Percentiles rank a stretch among this genome's conserved stretches.
phyloP scores from a whole-genome alignment of 306 rosid genomes.

The Lithocarpus polystachyus region DNA sequence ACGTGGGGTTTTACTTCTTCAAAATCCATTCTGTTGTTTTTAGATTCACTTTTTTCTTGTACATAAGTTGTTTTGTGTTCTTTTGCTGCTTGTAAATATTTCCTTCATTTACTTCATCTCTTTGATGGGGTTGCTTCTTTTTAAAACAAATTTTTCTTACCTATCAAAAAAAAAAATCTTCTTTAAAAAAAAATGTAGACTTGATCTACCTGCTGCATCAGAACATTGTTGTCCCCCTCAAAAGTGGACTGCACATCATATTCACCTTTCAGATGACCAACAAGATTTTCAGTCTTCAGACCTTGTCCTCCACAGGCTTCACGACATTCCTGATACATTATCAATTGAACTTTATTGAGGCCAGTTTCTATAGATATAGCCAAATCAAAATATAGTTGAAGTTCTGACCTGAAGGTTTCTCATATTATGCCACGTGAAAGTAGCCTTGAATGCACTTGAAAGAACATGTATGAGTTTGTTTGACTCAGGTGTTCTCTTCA shows the following conservation, averaged over 20 bases:
- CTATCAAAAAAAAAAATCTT: neutral
- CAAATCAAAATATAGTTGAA: conserved; percentile 9
- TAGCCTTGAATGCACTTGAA: conserved; percentile 90
- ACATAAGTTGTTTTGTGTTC: too few species aligned
- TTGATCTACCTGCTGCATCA: conserved; percentile 87
- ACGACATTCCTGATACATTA: conserved; percentile 76
- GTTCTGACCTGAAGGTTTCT: conserved; percentile 74
- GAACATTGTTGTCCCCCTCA: conserved; percentile 98
- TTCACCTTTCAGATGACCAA: conserved; percentile 75
- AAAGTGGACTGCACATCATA: conserved; percentile 92
- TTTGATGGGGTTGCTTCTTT: too few species aligned
- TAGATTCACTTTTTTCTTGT: too few species aligned
- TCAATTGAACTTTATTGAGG: conserved; percentile 15
- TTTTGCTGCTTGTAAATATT: too few species aligned
- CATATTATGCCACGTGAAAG: conserved; percentile 87
- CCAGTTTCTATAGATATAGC: conserved; percentile 1
- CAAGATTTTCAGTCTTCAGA: conserved; percentile 74
- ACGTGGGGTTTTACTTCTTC: too few species aligned
- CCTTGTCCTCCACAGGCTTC: conserved; percentile 99
- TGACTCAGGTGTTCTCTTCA: conserved; percentile 62
- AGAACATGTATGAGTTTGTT: conserved; percentile 76
- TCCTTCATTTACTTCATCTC: too few species aligned
- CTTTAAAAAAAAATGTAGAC: neutral
- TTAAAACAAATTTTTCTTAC: too few species aligned
- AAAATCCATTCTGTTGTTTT: too few species aligned